These are phyloP conservation scores for Vanrija pseudolonga DNA, from an alignment of 1,284 basidiomycete species.

Conservation along the genomic window DNA sequence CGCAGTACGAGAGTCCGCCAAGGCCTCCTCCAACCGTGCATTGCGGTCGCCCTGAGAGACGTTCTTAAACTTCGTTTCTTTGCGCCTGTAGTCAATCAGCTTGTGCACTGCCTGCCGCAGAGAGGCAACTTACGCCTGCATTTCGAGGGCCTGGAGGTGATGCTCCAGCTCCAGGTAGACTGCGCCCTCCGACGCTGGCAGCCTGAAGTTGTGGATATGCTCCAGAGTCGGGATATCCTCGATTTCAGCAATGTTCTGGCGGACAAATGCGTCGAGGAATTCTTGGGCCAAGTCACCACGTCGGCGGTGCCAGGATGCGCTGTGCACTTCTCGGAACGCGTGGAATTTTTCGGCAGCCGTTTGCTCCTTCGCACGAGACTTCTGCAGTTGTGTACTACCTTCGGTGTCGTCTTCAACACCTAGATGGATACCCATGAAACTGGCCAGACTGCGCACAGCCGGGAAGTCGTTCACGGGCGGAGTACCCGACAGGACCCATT, in stretches of 20 bases:
- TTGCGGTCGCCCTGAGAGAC: constrained; percentile 70
- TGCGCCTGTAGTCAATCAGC: constrained; percentile 54
- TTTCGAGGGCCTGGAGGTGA: constrained; percentile 61
- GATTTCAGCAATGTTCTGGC: constrained; percentile 95
- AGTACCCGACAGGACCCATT: constrained; percentile 95
- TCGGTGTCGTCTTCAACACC: constrained; percentile 87
- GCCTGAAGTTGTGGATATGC: constrained; percentile 63
- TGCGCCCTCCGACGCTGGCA: constrained; percentile 90
- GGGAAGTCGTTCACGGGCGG: constrained; percentile 89
- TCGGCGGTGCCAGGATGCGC: constrained; percentile 83
- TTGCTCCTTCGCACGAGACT: constrained; percentile 75
- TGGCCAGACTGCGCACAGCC: constrained; percentile 73
- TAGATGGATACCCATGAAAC: constrained; percentile 78
- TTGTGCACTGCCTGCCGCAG: no score
- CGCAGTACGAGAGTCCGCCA: constrained; percentile 84
- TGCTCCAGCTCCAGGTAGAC: constrained; percentile 96
- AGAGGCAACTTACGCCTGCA: constrained; percentile 40
- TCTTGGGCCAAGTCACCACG: constrained; percentile 76
- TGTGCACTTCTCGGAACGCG: constrained; percentile 91
- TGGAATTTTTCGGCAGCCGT: constrained; percentile 91
- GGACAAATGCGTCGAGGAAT: constrained; percentile 78
- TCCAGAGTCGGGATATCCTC: constrained; percentile 83
- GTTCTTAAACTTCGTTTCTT: constrained; percentile 64
- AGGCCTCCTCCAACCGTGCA: constrained; percentile 74
- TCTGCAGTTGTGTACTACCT: constrained; percentile 67